Evolutionary conservation across 2,329 filamentous ascomycete species (phyloP).

Genomic region (Apiospora pterosperma): DNA sequence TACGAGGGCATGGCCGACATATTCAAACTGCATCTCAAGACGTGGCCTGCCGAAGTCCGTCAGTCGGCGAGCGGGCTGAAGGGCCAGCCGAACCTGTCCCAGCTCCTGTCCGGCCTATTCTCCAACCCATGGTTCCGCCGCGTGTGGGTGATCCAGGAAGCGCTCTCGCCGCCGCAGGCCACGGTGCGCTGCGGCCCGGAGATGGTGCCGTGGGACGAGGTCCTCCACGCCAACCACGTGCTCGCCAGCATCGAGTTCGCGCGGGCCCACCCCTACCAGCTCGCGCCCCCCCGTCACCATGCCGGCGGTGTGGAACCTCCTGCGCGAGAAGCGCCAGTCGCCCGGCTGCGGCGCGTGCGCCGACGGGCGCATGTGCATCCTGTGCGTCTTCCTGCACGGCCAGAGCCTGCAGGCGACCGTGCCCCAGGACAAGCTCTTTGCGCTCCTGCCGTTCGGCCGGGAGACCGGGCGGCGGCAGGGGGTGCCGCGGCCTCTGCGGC

Average conservation of each 20-base stretch:
- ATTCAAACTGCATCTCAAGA: not conserved
- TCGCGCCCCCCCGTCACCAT: not conserved
- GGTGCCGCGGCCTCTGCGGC: not conserved
- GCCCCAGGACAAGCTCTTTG: not conserved
- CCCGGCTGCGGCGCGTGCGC: not conserved
- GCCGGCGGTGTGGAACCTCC: not conserved
- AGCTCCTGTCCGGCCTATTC: not conserved
- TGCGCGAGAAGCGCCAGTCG: not conserved
- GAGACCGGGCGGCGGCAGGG: not conserved
- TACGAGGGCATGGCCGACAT: not conserved
- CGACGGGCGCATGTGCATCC: not conserved
- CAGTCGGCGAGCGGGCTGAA: not conserved
- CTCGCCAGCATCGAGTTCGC: not conserved
- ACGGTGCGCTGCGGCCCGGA: not conserved
- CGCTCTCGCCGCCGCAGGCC: not conserved
- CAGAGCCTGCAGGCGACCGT: not conserved
- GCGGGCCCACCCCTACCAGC: not conserved
- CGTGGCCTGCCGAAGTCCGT: not conserved
- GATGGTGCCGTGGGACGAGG: not conserved
- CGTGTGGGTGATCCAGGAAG: not conserved
- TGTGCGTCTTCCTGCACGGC: not conserved
- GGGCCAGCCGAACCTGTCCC: not conserved
- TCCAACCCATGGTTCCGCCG: conserved; percentile 5
- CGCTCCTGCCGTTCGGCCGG: not conserved
- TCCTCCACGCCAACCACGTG: not conserved